These are phyloP conservation scores for Quaeritorhiza haematococci DNA, from an alignment of 371 early-diverging fungal genomes.

Conservation along the genomic window DNA sequence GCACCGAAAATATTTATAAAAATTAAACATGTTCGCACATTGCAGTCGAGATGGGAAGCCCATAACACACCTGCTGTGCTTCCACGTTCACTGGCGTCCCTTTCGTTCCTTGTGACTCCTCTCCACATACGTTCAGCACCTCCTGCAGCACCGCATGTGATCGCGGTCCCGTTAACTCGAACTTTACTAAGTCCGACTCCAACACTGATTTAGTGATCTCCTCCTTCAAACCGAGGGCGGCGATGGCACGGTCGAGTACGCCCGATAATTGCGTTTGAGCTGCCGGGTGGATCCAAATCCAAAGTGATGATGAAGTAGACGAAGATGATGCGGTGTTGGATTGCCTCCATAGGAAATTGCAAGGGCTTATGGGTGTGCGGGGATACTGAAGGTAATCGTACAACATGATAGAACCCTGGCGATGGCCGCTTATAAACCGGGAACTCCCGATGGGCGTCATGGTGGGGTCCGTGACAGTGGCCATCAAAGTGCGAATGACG, in stretches of 20 bases:
- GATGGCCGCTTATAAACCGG: slow-evolving; percentile 58
- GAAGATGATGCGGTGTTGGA: neutral
- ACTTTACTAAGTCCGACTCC: slow-evolving; percentile 39
- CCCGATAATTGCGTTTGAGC: slow-evolving; percentile 37
- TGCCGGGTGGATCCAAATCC: slow-evolving; percentile 68
- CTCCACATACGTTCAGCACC: slow-evolving; percentile 37
- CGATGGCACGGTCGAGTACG: slow-evolving; percentile 8
- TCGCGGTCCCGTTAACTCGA: slow-evolving; percentile 77
- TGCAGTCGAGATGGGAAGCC: too few species aligned
- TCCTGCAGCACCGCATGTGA: slow-evolving; percentile 64
- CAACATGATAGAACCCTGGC: slow-evolving; percentile 51
- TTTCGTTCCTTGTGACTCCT: neutral
- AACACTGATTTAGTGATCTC: slow-evolving; percentile 9
- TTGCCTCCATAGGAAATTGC: slow-evolving; percentile 66
- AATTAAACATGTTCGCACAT: too few species aligned
- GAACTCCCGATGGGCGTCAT: slow-evolving; percentile 48
- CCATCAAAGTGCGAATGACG: slow-evolving; percentile 46
- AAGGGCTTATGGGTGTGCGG: slow-evolving; percentile 51
- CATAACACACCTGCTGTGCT: slow-evolving; percentile 33
- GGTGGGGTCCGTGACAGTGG: slow-evolving; percentile 57
- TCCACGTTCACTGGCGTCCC: slow-evolving; percentile 12
- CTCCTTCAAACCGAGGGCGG: neutral
- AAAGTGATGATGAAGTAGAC: slow-evolving; percentile 24
- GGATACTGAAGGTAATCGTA: slow-evolving; percentile 57
- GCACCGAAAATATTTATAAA: neutral